Conservation (phyloP, 73 alveolate genomes). For the Paramecium tetraurelia region DNA sequence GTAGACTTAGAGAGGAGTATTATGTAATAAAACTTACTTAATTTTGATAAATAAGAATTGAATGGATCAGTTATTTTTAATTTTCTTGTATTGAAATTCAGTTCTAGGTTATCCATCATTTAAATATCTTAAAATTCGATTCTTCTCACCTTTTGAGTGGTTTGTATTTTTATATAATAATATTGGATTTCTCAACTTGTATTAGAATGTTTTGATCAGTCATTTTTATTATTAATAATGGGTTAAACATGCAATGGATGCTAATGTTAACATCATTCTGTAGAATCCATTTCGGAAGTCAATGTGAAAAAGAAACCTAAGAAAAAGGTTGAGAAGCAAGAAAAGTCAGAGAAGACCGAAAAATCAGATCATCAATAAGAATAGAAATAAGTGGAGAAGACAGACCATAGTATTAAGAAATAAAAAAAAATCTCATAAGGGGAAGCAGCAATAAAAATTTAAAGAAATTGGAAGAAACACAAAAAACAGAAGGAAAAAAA, state of each 20-base stretch:
- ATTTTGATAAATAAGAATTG: no score
- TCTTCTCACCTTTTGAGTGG: neutral
- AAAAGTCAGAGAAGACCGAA: neutral
- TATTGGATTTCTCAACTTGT: neutral
- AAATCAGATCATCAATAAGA: neutral
- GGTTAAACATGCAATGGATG: neutral
- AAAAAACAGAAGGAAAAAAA: neutral
- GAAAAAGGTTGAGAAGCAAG: neutral
- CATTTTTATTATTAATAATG: neutral
- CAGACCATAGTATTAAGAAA: neutral
- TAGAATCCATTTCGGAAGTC: neutral
- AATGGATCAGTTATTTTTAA: neutral
- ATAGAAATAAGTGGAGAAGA: neutral
- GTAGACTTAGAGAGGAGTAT: neutral
- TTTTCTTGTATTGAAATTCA: neutral
- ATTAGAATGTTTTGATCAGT: neutral
- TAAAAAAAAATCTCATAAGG: neutral
- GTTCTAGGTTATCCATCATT: neutral
- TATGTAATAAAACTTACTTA: neutral
- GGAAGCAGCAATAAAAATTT: neutral
- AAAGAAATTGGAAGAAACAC: neutral
- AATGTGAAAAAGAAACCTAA: neutral
- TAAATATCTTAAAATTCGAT: no score
- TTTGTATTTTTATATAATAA: neutral
- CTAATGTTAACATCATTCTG: neutral